These are phyloP conservation scores for Podospora didyma DNA, from an alignment of 495 filamentous ascomycete genomes.

Conservation along the genomic window DNA sequence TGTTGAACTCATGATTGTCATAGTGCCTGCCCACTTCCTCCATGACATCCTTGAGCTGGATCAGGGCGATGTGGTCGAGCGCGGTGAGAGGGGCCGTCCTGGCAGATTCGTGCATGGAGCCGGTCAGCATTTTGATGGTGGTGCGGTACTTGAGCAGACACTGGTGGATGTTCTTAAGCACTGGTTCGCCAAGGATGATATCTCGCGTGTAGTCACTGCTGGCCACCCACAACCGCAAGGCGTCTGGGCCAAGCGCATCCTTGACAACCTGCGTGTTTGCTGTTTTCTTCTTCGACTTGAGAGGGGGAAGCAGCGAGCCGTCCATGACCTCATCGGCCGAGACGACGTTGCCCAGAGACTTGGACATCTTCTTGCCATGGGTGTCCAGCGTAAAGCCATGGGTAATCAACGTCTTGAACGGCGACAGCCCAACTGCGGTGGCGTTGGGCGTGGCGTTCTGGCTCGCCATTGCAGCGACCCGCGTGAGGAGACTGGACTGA, in stretches of 20 bases:
- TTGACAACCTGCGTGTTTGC: conserved; percentile 15
- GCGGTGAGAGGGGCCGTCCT: conserved; percentile 42
- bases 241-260: conserved; percentile 66
- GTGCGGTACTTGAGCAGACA: conserved; percentile 79
- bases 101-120: conserved; percentile 64
- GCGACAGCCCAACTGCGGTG: conserved; percentile 37
- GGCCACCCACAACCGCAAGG: conserved; percentile 87
- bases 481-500: conserved; percentile 94
- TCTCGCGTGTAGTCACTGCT: conserved; percentile 88
- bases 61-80: conserved; percentile 70
- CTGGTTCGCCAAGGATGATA: conserved; percentile 68
- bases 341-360: conserved; percentile 90
- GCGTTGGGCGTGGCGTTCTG: conserved; percentile 11
- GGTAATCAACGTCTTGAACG: conserved; percentile 83
- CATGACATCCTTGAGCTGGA: conserved; percentile 64
- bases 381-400: conserved; percentile 93
- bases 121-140: conserved; percentile 83
- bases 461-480: conserved; percentile 46
- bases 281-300: conserved; percentile 39
- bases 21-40: conserved; percentile 57
- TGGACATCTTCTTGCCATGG: conserved; percentile 94
- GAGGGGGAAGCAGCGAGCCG: conserved; percentile 55
- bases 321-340: conserved; percentile 78
- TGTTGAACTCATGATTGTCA: conserved; percentile 75
- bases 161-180: conserved; percentile 69